Percentiles rank a stretch among this genome's conserved stretches.
Evolutionary conservation across 371 early-diverging fungal genomes (phyloP).

Genomic region (Syncephalastrum contaminatum): DNA sequence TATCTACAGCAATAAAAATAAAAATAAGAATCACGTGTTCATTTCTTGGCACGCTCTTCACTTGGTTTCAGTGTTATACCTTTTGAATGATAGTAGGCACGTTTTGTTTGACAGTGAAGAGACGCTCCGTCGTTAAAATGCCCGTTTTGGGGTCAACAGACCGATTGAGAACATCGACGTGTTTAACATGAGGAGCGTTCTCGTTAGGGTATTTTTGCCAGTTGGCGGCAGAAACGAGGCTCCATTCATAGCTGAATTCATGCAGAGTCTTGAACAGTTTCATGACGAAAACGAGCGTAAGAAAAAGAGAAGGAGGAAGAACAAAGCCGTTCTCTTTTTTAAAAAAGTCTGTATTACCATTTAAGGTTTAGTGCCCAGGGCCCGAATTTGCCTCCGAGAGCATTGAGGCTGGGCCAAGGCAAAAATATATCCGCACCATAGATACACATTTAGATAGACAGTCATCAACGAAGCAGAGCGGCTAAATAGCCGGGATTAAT

Average conservation of each 20-base stretch:
- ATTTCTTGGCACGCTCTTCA: background rate
- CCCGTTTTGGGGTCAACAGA: conserved; percentile 79
- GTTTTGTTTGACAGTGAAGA: conserved; percentile 81
- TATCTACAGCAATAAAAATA: conserved; percentile 42
- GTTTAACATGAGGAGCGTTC: conserved; percentile 80
- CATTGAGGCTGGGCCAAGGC: no score
- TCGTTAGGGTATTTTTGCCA: conserved; percentile 97
- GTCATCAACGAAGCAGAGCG: background rate
- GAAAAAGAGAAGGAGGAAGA: conserved; percentile 3
- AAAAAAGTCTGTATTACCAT: background rate
- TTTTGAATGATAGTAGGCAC: conserved; percentile 68
- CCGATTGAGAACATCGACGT: conserved; percentile 83
- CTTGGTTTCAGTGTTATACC: conserved; percentile 15
- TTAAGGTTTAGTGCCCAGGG: background rate
- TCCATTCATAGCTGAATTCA: conserved; percentile 74
- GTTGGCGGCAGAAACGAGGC: conserved; percentile 81
- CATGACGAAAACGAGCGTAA: conserved; percentile 39
- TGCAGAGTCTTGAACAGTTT: conserved; percentile 71
- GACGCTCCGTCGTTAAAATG: conserved; percentile 79
- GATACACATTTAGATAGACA: background rate
- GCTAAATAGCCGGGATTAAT: background rate
- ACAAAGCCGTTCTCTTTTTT: no score
- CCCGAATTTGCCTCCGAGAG: conserved; percentile 3
- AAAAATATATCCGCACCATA: no score
- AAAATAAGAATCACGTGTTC: background rate